Percentiles rank a stretch among this genome's conserved stretches.
phyloP scores from a whole-genome alignment of 805 yeast genomes.

The Teunomyces funiuensis region DNA sequence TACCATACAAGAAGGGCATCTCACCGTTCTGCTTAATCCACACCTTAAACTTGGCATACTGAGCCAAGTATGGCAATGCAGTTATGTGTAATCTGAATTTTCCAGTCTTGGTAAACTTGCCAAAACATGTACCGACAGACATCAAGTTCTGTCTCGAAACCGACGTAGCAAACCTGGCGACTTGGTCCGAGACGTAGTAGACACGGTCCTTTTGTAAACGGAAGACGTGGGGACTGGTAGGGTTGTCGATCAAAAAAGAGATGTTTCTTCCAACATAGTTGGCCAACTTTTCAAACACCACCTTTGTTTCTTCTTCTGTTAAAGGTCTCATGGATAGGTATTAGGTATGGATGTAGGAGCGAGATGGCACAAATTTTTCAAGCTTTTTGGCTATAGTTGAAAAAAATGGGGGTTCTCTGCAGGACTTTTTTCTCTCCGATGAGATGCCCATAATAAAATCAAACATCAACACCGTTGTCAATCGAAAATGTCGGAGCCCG shows the following conservation, averaged over 20 bases:
- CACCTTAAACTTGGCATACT: constrained; percentile 86
- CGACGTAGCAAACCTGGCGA: constrained; percentile 85
- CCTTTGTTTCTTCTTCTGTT: constrained; percentile 96
- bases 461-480: not conserved
- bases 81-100: constrained; percentile 94
- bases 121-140: constrained; percentile 92
- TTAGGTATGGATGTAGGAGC: not conserved
- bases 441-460: constrained; percentile 1
- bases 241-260: constrained; percentile 79
- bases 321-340: constrained; percentile 72
- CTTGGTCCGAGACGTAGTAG: constrained; percentile 81
- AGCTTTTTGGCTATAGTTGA: not conserved
- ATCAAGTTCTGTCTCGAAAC: constrained; percentile 86
- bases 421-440: constrained; percentile 1
- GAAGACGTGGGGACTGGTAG: constrained; percentile 88
- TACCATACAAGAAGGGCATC: constrained; percentile 97
- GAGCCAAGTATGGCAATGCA: constrained; percentile 77
- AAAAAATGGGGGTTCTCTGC: not conserved
- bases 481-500: constrained; percentile 3
- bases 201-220: constrained; percentile 95
- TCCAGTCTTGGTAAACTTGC: constrained; percentile 96
- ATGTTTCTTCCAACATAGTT: constrained; percentile 97
- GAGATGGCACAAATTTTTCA: constrained; percentile 7
- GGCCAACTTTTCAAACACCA: constrained; percentile 93
- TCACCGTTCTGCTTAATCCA: constrained; percentile 98